phyloP scores from a whole-genome alignment of 371 early-diverging fungal species.

The Mucor indicus region DNA sequence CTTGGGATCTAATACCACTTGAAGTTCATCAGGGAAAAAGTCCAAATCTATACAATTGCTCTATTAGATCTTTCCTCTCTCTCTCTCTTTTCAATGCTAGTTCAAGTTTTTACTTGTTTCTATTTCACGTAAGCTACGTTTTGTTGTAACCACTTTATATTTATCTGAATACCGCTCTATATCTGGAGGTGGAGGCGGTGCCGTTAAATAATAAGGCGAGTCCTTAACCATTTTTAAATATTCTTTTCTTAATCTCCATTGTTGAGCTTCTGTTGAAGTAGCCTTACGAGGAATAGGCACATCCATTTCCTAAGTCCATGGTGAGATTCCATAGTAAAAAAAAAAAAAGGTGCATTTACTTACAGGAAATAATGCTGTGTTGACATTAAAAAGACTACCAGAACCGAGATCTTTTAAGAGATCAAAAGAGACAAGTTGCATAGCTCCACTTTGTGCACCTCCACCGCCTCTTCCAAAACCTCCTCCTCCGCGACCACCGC shows the following conservation, averaged over 20 bases:
- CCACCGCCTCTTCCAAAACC: slow-evolving; percentile 41
- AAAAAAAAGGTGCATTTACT: background rate
- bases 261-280: slow-evolving; percentile 27
- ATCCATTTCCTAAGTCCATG: slow-evolving; percentile 33
- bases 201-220: slow-evolving; percentile 35
- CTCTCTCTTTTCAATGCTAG: background rate
- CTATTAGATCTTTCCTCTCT: too few relatives aligned
- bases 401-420: slow-evolving; percentile 42
- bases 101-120: slow-evolving; percentile 28
- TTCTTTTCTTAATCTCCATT: slow-evolving; percentile 30
- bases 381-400: slow-evolving; percentile 41
- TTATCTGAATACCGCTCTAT: slow-evolving; percentile 51
- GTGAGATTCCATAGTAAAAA: background rate
- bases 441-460: slow-evolving; percentile 38
- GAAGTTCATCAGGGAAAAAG: slow-evolving; percentile 52
- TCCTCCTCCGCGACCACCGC: slow-evolving; percentile 38
- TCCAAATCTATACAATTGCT: slow-evolving; percentile 40
- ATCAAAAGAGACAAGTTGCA: slow-evolving; percentile 45
- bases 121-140: slow-evolving; percentile 36
- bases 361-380: slow-evolving; percentile 46
- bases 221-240: slow-evolving; percentile 27
- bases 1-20: slow-evolving; percentile 40
- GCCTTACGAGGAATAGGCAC: slow-evolving; percentile 47
- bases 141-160: slow-evolving; percentile 28
- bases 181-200: slow-evolving; percentile 39